Base-by-base conservation (phyloP, 2,329 filamentous ascomycete species). In the Elsinoe ampelina region DNA sequence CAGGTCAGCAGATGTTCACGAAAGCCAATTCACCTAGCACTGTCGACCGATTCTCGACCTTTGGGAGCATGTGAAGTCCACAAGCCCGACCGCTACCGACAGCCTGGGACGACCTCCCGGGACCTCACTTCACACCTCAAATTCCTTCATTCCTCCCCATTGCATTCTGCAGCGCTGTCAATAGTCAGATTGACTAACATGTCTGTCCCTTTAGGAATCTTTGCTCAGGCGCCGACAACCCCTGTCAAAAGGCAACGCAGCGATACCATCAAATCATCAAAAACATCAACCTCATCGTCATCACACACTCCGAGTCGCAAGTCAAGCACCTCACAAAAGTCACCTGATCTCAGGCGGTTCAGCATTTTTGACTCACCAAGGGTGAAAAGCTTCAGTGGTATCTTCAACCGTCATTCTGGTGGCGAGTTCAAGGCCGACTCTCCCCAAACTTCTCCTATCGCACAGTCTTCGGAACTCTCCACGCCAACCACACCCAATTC, bases 191-290 rank as follows among this genome's bases (percentile, higher is more conserved):
- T 34, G 48, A 52, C 48, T 52, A 17, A 52, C 34, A 52, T 52
- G 48, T 52, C 48, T 52, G 48, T 52, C 12, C 48, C 48, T 38
- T 39, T 52, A 52, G 48, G 48, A 52, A 39, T 52, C 26, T 52
- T 52, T 39, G 48, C 34, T 52, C 48, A 52, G 35, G 48, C 34
- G 11, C 48, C 48, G 7, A 52, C 34, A 15, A 52, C 48, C n/a
- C 48, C 48, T 52, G 48, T 26, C 15, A 52, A 52, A 52, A 13
- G 48, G 8, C 32, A 52, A 38, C 48, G 32, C 35, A 39, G 35
- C 39, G 32, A 52, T 39, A 52, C 48, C n/a, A 15, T 39, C 19
- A 39, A 22, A 52, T 52, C 48, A 39, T 38, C 48, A 13, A 35
- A 34, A 13, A 51, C 47, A 19, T 51, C 47, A 7, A 51, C 26